Evolutionary conservation across 495 filamentous ascomycete species (phyloP).

Genomic region (Tuber brumale): DNA sequence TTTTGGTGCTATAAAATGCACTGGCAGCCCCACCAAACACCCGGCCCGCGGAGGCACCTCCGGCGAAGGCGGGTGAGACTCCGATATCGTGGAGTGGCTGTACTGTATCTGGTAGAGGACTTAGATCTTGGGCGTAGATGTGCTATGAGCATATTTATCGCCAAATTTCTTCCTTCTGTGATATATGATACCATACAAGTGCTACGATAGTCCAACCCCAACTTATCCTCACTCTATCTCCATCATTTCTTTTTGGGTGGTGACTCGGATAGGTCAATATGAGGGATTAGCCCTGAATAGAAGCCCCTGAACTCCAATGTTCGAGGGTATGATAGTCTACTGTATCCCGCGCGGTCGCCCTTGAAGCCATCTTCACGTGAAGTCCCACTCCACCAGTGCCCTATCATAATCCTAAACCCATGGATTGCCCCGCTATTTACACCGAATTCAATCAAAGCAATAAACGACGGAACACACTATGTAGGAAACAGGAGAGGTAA

Average conservation of each 20-base stretch:
- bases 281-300: neutral
- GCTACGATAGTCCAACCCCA: neutral
- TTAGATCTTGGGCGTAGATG: neutral
- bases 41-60: no score
- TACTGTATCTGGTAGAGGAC: no score
- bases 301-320: neutral
- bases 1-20: no score
- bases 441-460: neutral
- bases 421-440: neutral
- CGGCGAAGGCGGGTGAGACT: no score
- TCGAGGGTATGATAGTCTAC: neutral
- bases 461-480: neutral
- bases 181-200: neutral
- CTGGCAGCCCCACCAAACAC: no score
- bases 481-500: constrained; percentile 2
- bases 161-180: neutral
- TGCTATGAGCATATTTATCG: neutral
- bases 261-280: neutral
- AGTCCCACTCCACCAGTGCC: neutral
- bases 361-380: neutral
- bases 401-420: neutral
- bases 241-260: neutral
- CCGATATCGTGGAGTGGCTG: no score
- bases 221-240: neutral
- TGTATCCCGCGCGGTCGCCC: neutral